Evolutionary conservation across 495 filamentous ascomycete genomes (phyloP).

Genomic region (Xylaria castorea): DNA sequence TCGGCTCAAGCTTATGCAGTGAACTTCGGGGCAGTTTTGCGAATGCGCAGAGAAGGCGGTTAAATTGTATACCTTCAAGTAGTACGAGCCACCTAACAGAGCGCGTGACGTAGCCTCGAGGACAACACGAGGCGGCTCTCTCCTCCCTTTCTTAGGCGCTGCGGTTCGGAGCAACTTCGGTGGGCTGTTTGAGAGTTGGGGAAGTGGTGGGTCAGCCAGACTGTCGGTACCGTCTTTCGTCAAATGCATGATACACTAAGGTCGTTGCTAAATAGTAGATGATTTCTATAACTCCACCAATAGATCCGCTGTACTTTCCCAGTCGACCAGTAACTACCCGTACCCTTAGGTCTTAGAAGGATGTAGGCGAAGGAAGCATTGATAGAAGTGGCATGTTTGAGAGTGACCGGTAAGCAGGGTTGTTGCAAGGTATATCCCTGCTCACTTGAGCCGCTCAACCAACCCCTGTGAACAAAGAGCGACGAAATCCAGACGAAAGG

Average conservation of each 20-base stretch:
- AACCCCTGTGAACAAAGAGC: neutral
- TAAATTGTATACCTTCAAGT: conserved; percentile 4
- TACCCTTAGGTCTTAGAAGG: conserved; percentile 17
- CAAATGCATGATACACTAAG: conserved; percentile 11
- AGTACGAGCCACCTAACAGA: conserved; percentile 2
- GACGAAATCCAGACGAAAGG: conserved; percentile 17
- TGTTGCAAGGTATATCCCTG: conserved; percentile 25
- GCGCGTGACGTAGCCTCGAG: conserved; percentile 22
- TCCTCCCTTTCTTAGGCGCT: neutral
- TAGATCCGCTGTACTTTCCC: neutral
- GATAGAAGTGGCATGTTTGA: conserved; percentile 14
- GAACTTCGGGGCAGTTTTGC: conserved; percentile 9
- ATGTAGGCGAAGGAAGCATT: conserved; percentile 15
- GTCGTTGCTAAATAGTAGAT: neutral
- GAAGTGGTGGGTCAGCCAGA: conserved; percentile 15
- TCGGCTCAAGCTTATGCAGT: neutral
- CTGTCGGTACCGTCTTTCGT: conserved; percentile 25
- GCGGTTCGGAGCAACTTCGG: conserved; percentile 11
- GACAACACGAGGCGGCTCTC: conserved; percentile 11
- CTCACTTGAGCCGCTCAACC: conserved; percentile 25
- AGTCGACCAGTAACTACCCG: conserved; percentile 16
- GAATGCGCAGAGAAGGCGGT: neutral
- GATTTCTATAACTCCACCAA: conserved; percentile 5
- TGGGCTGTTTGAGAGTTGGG: conserved; percentile 2
- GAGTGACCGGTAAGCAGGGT: conserved; percentile 26